A percentile compares a stretch with the other conserved stretches of the same genome.
phyloP scores from a whole-genome alignment of 2,329 filamentous ascomycete genomes.

The Diaporthe citri region DNA sequence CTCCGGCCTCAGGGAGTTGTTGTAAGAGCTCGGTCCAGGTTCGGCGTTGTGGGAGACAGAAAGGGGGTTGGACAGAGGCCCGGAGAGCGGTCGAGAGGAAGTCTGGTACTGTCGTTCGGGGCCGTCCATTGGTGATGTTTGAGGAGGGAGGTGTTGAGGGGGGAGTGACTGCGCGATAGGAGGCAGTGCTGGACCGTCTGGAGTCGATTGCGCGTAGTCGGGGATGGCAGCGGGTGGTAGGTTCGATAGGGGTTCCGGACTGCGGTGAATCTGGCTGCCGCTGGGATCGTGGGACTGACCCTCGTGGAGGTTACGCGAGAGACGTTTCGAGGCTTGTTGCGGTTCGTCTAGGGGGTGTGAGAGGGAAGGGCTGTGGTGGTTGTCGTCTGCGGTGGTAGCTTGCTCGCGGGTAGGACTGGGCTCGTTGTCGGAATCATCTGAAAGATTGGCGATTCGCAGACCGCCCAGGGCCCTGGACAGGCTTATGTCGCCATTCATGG shows the following conservation, averaged over 20 bases:
- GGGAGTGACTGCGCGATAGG: slow-evolving; percentile 1
- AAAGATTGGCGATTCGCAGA: slow-evolving; percentile 90
- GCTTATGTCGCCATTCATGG: slow-evolving; percentile 93
- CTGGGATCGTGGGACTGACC: slow-evolving; percentile 14
- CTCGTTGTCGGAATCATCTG: slow-evolving; percentile 74
- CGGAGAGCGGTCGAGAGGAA: slow-evolving; percentile 50
- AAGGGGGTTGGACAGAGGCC: slow-evolving; percentile 46
- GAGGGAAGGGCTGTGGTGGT: slow-evolving; percentile 44
- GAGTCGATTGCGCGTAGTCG: slow-evolving; percentile 42
- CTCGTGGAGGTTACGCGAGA: slow-evolving; percentile 39
- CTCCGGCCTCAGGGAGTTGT: slow-evolving; percentile 64
- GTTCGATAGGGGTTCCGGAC: slow-evolving; percentile 16
- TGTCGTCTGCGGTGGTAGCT: slow-evolving; percentile 49
- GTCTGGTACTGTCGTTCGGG: slow-evolving; percentile 38
- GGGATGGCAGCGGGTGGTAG: slow-evolving; percentile 21
- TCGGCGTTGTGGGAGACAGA: slow-evolving; percentile 50
- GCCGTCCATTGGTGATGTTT: slow-evolving; percentile 23
- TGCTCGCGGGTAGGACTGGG: slow-evolving; percentile 49
- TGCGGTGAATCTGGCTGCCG: slow-evolving; percentile 22
- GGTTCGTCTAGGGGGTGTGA: slow-evolving; percentile 31
- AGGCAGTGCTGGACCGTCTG: slow-evolving; percentile 37
- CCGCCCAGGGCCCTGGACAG: slow-evolving; percentile 93
- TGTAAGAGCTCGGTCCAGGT: slow-evolving; percentile 49
- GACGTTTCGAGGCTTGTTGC: slow-evolving; percentile 35
- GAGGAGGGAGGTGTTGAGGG: slow-evolving; percentile 38